Percentiles rank a stretch among this genome's conserved stretches.
Conservation (phyloP, 1,284 basidiomycete genomes). For the Papiliotrema terrestris region DNA sequence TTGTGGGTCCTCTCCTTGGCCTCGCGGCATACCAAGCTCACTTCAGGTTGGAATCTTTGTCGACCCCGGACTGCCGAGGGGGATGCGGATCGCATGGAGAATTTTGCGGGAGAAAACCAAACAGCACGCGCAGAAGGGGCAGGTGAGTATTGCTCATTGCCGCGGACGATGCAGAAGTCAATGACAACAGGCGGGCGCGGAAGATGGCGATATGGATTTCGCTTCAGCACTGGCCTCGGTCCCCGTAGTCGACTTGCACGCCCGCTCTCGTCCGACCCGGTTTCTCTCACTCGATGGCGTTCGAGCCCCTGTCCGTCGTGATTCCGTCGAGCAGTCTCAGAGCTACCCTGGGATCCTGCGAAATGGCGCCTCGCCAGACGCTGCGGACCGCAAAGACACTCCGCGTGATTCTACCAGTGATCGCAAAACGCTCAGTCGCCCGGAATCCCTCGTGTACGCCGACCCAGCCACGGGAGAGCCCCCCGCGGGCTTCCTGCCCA, state of each 20-base stretch:
- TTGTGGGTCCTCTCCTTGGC: background rate
- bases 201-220: background rate
- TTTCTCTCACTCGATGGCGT: too few species aligned
- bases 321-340: too few species aligned
- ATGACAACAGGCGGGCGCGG: background rate
- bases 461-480: too few species aligned
- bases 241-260: background rate
- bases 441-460: too few species aligned
- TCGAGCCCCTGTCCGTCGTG: too few species aligned
- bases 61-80: background rate
- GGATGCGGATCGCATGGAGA: background rate
- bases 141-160: background rate
- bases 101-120: background rate
- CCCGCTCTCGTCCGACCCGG: too few species aligned
- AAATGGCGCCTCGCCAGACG: too few species aligned
- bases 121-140: background rate
- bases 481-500: too few species aligned
- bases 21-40: background rate
- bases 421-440: too few species aligned
- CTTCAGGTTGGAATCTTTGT: conserved; percentile 4
- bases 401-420: too few species aligned
- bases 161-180: background rate
- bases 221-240: background rate
- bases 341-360: too few species aligned
- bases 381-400: too few species aligned